A percentile compares a stretch with the other conserved stretches of the same genome.
phyloP scores from a whole-genome alignment of 1,284 basidiomycete genomes.

The Ustilago loliicola region DNA sequence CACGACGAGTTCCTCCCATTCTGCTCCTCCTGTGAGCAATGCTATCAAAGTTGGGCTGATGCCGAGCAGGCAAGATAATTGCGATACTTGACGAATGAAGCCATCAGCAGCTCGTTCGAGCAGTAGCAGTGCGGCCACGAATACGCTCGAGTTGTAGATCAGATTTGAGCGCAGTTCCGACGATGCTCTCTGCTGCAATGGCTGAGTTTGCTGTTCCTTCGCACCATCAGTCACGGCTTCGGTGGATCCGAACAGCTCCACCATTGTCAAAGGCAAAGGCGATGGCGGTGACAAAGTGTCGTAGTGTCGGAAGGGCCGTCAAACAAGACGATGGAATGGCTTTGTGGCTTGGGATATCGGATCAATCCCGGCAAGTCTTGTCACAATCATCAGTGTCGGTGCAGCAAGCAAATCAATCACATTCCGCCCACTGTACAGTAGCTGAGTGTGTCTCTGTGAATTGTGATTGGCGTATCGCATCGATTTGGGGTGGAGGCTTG shows the following conservation, averaged over 20 bases:
- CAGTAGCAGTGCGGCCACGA: slow-evolving; percentile 34
- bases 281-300: not conserved
- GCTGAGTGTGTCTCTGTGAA: too few species aligned
- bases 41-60: slow-evolving; percentile 45
- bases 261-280: slow-evolving; percentile 10
- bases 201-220: not conserved
- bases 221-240: not conserved
- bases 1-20: slow-evolving; percentile 58
- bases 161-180: slow-evolving; percentile 9
- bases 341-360: not conserved
- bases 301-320: slow-evolving; percentile 1
- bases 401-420: too few species aligned
- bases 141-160: slow-evolving; percentile 40
- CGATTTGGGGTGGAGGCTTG: slow-evolving; percentile 14
- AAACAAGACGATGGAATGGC: not conserved
- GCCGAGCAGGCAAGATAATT: slow-evolving; percentile 36
- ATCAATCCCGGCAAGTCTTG: slow-evolving; percentile 25
- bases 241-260: slow-evolving; percentile 15
- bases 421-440: too few species aligned
- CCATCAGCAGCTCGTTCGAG: slow-evolving; percentile 42
- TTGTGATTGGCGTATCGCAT: slow-evolving; percentile 1
- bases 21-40: slow-evolving; percentile 50
- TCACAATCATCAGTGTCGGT: not conserved
- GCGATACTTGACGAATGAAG: slow-evolving; percentile 41
- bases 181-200: not conserved